phyloP scores from a whole-genome alignment of 2,329 filamentous ascomycete species.

The Colletotrichum musae region DNA sequence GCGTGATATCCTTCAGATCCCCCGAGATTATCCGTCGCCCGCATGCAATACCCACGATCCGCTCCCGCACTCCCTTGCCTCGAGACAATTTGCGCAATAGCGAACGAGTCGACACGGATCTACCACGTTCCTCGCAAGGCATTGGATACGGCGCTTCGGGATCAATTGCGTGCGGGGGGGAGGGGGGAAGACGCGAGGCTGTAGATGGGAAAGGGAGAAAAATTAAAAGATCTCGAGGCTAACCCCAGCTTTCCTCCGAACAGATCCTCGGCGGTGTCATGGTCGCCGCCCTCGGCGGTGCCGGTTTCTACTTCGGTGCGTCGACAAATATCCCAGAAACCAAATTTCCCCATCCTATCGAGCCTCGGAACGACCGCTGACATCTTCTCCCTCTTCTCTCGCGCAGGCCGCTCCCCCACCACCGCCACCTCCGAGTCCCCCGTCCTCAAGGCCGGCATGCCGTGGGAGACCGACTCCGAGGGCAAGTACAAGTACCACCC shows the following conservation, averaged over 20 bases:
- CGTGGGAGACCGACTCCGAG: slow-evolving; percentile 80
- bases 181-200: neutral
- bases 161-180: slow-evolving; percentile 18
- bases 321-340: slow-evolving; percentile 3
- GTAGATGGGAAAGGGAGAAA: neutral
- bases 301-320: slow-evolving; percentile 90
- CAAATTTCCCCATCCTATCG: slow-evolving; percentile 42
- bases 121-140: too few species aligned
- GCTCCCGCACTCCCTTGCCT: neutral
- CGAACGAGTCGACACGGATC: too few species aligned
- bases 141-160: neutral
- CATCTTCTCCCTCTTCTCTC: neutral
- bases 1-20: slow-evolving; percentile 52
- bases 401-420: slow-evolving; percentile 85
- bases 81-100: neutral
- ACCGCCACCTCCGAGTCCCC: slow-evolving; percentile 84
- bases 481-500: slow-evolving; percentile 87
- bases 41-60: neutral
- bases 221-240: slow-evolving; percentile 17
- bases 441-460: slow-evolving; percentile 86
- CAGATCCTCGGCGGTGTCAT: slow-evolving; percentile 94
- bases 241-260: slow-evolving; percentile 31
- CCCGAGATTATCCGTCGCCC: slow-evolving; percentile 11
- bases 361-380: slow-evolving; percentile 7
- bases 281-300: slow-evolving; percentile 88